Conservation (phyloP, 306 rosid species). For the Prunus mume region DNA sequence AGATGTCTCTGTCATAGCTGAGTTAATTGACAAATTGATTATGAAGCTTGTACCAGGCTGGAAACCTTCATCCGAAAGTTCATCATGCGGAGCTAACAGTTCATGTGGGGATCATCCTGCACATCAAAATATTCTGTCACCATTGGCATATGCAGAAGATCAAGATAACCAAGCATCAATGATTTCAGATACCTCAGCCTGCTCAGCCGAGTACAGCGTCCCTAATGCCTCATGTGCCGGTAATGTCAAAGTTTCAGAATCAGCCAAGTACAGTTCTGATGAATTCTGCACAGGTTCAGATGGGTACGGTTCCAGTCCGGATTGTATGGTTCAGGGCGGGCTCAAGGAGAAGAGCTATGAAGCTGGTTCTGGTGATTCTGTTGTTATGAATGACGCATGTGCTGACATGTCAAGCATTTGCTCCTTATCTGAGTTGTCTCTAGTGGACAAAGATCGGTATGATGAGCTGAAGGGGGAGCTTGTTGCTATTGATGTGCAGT, state of each 20-base stretch:
- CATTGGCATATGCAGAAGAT: constrained; percentile 33
- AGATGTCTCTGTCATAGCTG: constrained; percentile 59
- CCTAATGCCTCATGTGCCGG: constrained; percentile 23
- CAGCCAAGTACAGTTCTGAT: constrained; percentile 32
- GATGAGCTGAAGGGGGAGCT: constrained; percentile 61
- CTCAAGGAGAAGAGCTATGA: constrained; percentile 14
- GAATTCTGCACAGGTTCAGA: constrained; percentile 34
- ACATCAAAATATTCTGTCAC: constrained; percentile 29
- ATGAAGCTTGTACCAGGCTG: constrained; percentile 51
- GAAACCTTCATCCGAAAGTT: constrained; percentile 41
- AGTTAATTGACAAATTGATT: constrained; percentile 58
- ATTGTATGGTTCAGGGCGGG: constrained; percentile 26
- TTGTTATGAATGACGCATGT: constrained; percentile 26
- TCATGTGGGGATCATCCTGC: constrained; percentile 20
- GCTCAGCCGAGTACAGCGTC: constrained; percentile 43
- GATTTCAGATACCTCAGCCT: constrained; percentile 31
- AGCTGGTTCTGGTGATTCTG: constrained; percentile 19
- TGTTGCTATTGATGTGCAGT: constrained; percentile 57
- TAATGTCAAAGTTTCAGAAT: constrained; percentile 23
- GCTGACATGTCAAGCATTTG: constrained; percentile 39
- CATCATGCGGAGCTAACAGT: constrained; percentile 32
- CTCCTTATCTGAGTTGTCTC: constrained; percentile 23
- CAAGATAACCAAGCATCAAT: constrained; percentile 49
- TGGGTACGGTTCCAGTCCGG: constrained; percentile 29
- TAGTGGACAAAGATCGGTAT: constrained; percentile 30